A percentile compares a stretch with the other conserved stretches of the same genome.
Conservation (phyloP, 305 asterid species). For the Rubia tinctorum region DNA sequence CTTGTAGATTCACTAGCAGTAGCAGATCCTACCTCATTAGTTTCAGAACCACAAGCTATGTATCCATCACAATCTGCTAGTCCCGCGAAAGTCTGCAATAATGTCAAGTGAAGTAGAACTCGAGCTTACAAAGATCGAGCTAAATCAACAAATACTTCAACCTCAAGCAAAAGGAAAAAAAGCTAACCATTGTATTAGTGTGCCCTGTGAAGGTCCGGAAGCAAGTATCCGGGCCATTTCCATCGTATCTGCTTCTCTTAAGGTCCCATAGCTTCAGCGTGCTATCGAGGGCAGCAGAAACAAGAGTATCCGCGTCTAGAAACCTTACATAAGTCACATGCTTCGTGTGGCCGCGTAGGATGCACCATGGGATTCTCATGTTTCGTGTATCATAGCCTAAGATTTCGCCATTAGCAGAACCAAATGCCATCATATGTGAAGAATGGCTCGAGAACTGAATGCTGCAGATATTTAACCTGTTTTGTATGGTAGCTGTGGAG, state of each 20-base stretch:
- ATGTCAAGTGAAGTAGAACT: slow-evolving; percentile 16
- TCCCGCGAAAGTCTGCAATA: slow-evolving; percentile 83
- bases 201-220: slow-evolving; percentile 77
- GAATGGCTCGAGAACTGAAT: slow-evolving; percentile 80
- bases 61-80: slow-evolving; percentile 84
- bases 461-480: slow-evolving; percentile 76
- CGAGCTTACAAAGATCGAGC: background rate
- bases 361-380: slow-evolving; percentile 69
- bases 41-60: slow-evolving; percentile 91
- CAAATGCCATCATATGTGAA: slow-evolving; percentile 64
- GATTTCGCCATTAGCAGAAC: slow-evolving; percentile 80
- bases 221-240: slow-evolving; percentile 59
- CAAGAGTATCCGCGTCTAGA: slow-evolving; percentile 65
- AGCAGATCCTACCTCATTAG: slow-evolving; percentile 62
- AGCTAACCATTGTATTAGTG: slow-evolving; percentile 67
- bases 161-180: background rate
- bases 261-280: slow-evolving; percentile 92
- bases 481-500: slow-evolving; percentile 69
- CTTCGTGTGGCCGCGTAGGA: slow-evolving; percentile 77
- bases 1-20: background rate
- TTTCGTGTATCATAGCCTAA: slow-evolving; percentile 88
- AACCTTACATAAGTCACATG: slow-evolving; percentile 81
- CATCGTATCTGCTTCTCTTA: slow-evolving; percentile 54
- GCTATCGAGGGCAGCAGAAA: slow-evolving; percentile 92
- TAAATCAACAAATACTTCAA: background rate